Base-by-base conservation (phyloP, 805 yeast species). In the Candida namnaoensis region DNA sequence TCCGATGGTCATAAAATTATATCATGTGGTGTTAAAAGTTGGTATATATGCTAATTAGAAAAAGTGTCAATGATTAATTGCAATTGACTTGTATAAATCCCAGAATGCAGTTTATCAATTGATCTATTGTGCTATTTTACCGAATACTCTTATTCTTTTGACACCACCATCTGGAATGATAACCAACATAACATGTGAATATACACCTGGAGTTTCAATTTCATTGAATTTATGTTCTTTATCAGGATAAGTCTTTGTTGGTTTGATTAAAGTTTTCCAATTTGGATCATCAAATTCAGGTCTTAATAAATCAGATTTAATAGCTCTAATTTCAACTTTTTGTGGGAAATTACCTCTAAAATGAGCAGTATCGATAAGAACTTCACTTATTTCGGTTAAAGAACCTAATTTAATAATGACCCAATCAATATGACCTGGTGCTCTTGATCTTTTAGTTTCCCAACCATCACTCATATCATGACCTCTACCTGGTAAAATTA, bases 91-190 rank as follows among this genome's bases (percentile, higher is more conserved):
- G 19, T 19, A 19, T 19, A 19, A 19, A 19, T 19, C 19, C 3
- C 19, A 19, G 19, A 19, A 19, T 19, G 19, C 19, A 19, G 19
- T 19, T 19, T 19, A 19, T 19, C 19, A 19, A 3, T 19, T 19
- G 3, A 19, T 5, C 2, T 30, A 25, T n/a, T 15, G 25, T 28
- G 51, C 56, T 25, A 44, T 41, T 4, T 53, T 44, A 11, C 97
- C 98, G 53, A 77, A 75, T 26, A 90, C 93, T 49, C 95, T 76
- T 34, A 91, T 65, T 59, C 99, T 76, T 70, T 91, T 91, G 42
- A 88, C 87, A 46, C 99, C 99, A 39, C 99, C 99, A 58, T 91
- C 99, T 23, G 99, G 99, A 49, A 88, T 83, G 60, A 91, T 82
- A 9, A 85, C 78, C 50, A 91, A 61, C 53, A 80, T 78, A 28